Percentiles rank a stretch among this genome's conserved stretches.
These are phyloP conservation scores for Moricandia moricandioides DNA, from an alignment of 345 rosid species.

Conservation along the genomic window DNA sequence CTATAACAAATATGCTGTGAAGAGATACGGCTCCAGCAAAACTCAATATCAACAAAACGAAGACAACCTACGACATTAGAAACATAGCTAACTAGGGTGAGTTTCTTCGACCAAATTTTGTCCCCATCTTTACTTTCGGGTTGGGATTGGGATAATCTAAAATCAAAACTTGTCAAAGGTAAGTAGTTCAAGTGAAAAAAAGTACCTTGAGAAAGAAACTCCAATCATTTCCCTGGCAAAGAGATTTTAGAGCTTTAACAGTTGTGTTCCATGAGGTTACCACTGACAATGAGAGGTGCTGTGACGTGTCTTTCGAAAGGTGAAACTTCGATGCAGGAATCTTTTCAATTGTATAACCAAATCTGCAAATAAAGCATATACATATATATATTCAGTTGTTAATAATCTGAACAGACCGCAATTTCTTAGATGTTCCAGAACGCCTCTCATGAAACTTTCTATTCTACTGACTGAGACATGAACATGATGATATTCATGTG, in stretches of 20 bases:
- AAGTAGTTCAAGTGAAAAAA: slow-evolving; percentile 3
- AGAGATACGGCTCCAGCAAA: slow-evolving; percentile 62
- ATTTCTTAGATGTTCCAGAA: neutral
- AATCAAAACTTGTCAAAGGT: neutral
- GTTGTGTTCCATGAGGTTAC: slow-evolving; percentile 68
- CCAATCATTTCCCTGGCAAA: slow-evolving; percentile 82
- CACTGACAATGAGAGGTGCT: slow-evolving; percentile 44
- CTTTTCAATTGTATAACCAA: slow-evolving; percentile 76
- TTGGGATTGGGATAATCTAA: neutral
- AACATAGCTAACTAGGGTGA: neutral
- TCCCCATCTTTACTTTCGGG: neutral
- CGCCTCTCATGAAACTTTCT: neutral
- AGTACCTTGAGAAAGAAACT: slow-evolving; percentile 71
- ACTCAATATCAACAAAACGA: slow-evolving; percentile 51
- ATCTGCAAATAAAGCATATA: slow-evolving; percentile 46
- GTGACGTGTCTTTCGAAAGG: slow-evolving; percentile 61
- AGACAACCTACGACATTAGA: slow-evolving; percentile 54
- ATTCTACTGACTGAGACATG: slow-evolving; percentile 2
- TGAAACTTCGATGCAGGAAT: slow-evolving; percentile 61
- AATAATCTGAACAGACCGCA: neutral
- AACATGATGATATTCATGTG: neutral
- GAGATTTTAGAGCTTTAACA: slow-evolving; percentile 51
- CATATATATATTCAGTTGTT: slow-evolving; percentile 1
- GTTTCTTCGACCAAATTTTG: neutral
- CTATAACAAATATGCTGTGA: slow-evolving; percentile 56